Conservation (phyloP, 2,329 filamentous ascomycete genomes). For the Graphilbum ipis-grandicollis region DNA sequence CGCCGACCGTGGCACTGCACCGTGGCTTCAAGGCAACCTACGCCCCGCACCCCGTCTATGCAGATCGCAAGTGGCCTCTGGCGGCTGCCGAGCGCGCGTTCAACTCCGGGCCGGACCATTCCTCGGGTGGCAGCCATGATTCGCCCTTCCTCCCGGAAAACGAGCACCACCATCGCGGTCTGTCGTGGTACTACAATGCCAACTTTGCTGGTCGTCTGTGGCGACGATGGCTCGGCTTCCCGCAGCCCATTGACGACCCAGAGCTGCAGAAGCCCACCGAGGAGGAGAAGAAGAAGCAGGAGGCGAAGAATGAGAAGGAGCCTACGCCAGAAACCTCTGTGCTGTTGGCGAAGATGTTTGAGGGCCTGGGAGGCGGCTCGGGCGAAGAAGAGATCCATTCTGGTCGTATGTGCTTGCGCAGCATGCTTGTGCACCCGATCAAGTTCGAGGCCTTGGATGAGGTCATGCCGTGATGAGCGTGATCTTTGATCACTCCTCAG, state of each 20-base stretch:
- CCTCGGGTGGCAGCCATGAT: slow-evolving; percentile 34
- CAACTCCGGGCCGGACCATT: slow-evolving; percentile 56
- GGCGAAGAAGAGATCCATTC: slow-evolving; percentile 29
- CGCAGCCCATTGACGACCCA: slow-evolving; percentile 18
- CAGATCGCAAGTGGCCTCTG: slow-evolving; percentile 59
- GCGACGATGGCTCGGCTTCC: slow-evolving; percentile 55
- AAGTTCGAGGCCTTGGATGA: slow-evolving; percentile 38
- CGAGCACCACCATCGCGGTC: slow-evolving; percentile 70
- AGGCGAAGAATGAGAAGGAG: no score
- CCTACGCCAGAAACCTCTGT: slow-evolving; percentile 27
- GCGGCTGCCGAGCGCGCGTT: slow-evolving; percentile 58
- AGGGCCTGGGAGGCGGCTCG: slow-evolving; percentile 22
- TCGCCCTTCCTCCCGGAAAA: slow-evolving; percentile 51
- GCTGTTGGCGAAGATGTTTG: slow-evolving; percentile 7
- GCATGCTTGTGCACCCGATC: slow-evolving; percentile 67
- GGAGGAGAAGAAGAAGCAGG: not conserved
- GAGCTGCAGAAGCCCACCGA: slow-evolving; percentile 1
- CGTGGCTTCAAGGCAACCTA: slow-evolving; percentile 65
- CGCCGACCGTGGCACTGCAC: slow-evolving; percentile 50
- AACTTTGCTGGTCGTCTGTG: slow-evolving; percentile 64
- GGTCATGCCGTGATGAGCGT: slow-evolving; percentile 1
- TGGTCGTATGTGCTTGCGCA: slow-evolving; percentile 62
- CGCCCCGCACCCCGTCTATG: slow-evolving; percentile 65
- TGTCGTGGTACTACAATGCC: slow-evolving; percentile 73
- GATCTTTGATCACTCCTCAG: not conserved